Base-by-base conservation (phyloP, 192 early-diverging fungal species). In the Entomortierella parvispora region DNA sequence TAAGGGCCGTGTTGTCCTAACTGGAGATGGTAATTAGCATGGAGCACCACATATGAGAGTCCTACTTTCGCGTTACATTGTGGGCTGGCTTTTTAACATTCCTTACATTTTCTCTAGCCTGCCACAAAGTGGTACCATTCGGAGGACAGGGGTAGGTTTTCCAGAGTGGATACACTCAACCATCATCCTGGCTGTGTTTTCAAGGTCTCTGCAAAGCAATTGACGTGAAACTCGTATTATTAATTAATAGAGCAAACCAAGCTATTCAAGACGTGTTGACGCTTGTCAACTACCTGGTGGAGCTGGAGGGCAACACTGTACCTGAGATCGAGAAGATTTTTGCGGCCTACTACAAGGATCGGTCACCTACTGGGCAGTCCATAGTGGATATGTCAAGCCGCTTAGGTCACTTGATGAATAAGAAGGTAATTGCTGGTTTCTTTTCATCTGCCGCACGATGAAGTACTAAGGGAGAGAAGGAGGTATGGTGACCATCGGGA, bases 81-180 rank as follows among this genome's bases (percentile, higher is more conserved):
- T n/a, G n/a, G n/a, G n/a, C 18, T 17, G 9, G 5, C 5, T n/a
- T 20, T 7, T 58, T 55, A 28, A 12, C 12, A 37, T 43, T 15
- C 17, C n/a, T 29, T n/a, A 4, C 23, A 42, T 8, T 15, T 18
- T 26, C 18, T 48, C 4, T 63, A 74, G 70, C 70, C 52, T 58
- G 55, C 26, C 70, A 74, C 49, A 74, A 74, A 22, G 70, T 65
- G 5, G 12, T 64, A 4, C 62, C 55, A 18, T 52, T 65, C 7
- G 54, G 56, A 9, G 55, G 43, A 23, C 56, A 60, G 65, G 56
- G 70, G 50, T 69, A 56, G 49, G 46, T 51, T 2, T 14, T 15
- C 20, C 44, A 33, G 11, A 28, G 0, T 44, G 15, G 22, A 17
- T n/a, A 1, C 31, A 32, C 12, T 11, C 33, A n/a, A 55, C 53